Percentiles rank a stretch among this genome's conserved stretches.
Conservation (phyloP, 495 filamentous ascomycete species). For the Penicillium chermesinum region DNA sequence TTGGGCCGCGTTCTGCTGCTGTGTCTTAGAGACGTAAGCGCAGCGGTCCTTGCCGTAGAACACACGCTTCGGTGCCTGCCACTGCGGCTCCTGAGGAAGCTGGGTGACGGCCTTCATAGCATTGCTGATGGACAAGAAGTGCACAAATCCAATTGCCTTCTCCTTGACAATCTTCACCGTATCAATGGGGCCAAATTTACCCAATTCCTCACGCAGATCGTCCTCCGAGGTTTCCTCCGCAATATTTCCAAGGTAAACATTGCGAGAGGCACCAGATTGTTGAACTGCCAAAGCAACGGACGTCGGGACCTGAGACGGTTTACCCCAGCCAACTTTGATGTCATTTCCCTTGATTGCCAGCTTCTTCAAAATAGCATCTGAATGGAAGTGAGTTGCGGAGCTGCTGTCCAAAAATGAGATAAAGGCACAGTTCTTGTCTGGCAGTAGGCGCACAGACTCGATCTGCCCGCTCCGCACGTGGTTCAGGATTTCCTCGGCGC, state of each 20-base stretch:
- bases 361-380: slow-evolving; percentile 98
- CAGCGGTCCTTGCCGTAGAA: slow-evolving; percentile 99
- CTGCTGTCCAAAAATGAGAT: slow-evolving; percentile 97
- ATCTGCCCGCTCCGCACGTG: slow-evolving; percentile 98
- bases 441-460: slow-evolving; percentile 90
- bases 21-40: slow-evolving; percentile 98
- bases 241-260: slow-evolving; percentile 94
- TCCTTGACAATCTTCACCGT: slow-evolving; percentile 97
- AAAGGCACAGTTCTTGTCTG: slow-evolving; percentile 99
- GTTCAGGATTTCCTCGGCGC: slow-evolving; percentile 93
- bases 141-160: slow-evolving; percentile 97
- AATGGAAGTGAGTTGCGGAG: slow-evolving; percentile 98
- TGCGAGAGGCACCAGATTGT: slow-evolving; percentile 95
- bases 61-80: slow-evolving; percentile 90
- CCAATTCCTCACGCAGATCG: slow-evolving; percentile 88
- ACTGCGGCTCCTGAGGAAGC: slow-evolving; percentile 91
- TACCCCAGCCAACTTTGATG: slow-evolving; percentile 99
- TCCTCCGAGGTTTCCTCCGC: slow-evolving; percentile 86
- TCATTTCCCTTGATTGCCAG: slow-evolving; percentile 96
- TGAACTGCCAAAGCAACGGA: slow-evolving; percentile 95
- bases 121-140: slow-evolving; percentile 95
- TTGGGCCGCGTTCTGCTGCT: slow-evolving; percentile 98
- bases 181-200: slow-evolving; percentile 94
- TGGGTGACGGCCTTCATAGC: slow-evolving; percentile 99
- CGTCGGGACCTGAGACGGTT: slow-evolving; percentile 95